phyloP scores from a whole-genome alignment of 2,329 filamentous ascomycete genomes.

The Cladosporium sp. region DNA sequence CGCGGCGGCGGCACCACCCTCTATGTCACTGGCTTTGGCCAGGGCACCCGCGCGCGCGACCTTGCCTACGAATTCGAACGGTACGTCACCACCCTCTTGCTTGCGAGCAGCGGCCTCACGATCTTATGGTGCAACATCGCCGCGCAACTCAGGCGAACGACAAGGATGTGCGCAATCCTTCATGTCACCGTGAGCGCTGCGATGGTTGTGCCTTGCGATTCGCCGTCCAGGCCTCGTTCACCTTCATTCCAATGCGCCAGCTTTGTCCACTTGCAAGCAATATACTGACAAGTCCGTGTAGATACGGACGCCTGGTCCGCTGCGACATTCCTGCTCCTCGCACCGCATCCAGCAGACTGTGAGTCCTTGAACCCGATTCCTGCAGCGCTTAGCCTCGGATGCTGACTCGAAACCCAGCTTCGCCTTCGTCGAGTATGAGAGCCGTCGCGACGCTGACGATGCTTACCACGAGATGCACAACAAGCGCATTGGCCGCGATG shows the following conservation, averaged over 20 bases:
- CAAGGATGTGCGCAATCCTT: too few relatives aligned
- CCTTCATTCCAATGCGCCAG: too few relatives aligned
- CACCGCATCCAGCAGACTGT: slow-evolving; percentile 92
- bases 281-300: slow-evolving; percentile 49
- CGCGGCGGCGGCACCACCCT: slow-evolving; percentile 82
- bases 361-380: slow-evolving; percentile 45
- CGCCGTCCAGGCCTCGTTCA: not conserved
- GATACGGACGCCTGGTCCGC: slow-evolving; percentile 94
- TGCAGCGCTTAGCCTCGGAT: slow-evolving; percentile 6
- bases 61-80: slow-evolving; percentile 99
- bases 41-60: slow-evolving; percentile 96
- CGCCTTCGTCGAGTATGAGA: slow-evolving; percentile 98
- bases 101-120: slow-evolving; percentile 17
- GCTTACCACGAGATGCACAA: slow-evolving; percentile 99
- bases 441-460: slow-evolving; percentile 95
- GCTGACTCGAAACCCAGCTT: slow-evolving; percentile 58
- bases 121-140: slow-evolving; percentile 1
- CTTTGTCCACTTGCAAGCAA: too few relatives aligned
- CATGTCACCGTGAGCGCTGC: too few relatives aligned
- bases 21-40: slow-evolving; percentile 98
- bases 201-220: too few relatives aligned
- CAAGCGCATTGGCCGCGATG: slow-evolving; percentile 94
- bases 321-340: slow-evolving; percentile 97
- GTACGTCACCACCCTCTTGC: slow-evolving; percentile 65
- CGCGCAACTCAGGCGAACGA: too few relatives aligned